Percentiles rank a stretch among this genome's conserved stretches.
phyloP scores from a whole-genome alignment of 495 filamentous ascomycete genomes.

The Endocarpon pusillum region DNA sequence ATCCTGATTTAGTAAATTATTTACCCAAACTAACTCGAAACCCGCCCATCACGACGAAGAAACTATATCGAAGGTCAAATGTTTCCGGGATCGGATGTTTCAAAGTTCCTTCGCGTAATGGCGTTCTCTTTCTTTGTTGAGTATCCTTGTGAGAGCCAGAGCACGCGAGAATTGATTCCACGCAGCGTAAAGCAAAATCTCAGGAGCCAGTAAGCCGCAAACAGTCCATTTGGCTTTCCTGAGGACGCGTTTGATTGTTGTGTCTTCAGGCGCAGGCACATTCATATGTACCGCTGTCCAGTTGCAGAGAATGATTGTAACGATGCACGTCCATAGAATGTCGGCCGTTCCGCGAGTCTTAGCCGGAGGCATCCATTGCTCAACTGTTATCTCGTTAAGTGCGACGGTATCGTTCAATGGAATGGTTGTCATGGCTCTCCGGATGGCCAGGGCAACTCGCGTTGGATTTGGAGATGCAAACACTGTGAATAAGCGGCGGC shows the following conservation, averaged over 20 bases:
- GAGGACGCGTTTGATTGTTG: not conserved
- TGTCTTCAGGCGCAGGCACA: slow-evolving; percentile 9
- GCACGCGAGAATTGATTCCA: no score
- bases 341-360: slow-evolving; percentile 18
- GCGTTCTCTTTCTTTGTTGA: no score
- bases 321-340: slow-evolving; percentile 19
- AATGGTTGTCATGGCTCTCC: no score
- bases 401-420: no score
- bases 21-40: not conserved
- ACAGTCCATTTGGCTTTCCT: not conserved
- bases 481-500: no score
- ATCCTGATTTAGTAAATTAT: no score
- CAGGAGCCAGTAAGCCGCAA: not conserved
- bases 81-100: no score
- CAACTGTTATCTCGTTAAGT: no score
- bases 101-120: no score
- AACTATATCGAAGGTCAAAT: not conserved
- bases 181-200: not conserved
- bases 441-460: no score
- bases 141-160: no score
- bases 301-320: slow-evolving; percentile 23
- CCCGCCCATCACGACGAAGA: not conserved
- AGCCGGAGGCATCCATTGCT: slow-evolving; percentile 6
- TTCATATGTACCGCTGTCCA: slow-evolving; percentile 29
- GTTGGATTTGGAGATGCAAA: no score